A percentile compares a stretch with the other conserved stretches of the same genome.
Evolutionary conservation across 257 asterid species (phyloP).

Genomic region (Plantago major): DNA sequence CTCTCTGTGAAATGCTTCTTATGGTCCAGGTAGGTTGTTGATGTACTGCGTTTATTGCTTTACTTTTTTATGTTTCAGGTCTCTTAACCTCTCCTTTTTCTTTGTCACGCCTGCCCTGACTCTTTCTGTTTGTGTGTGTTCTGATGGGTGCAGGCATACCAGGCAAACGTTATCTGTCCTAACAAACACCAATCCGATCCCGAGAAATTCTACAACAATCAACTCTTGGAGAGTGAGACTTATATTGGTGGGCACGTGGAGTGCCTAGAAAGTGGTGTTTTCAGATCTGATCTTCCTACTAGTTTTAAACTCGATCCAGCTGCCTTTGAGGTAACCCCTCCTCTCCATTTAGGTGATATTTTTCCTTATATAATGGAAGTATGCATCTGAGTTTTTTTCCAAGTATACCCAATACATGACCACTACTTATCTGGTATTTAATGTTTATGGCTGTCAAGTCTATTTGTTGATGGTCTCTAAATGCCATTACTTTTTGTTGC

Average conservation of each 20-base stretch:
- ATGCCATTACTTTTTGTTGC: too few relatives aligned
- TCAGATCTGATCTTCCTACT: slow-evolving; percentile 95
- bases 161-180: slow-evolving; percentile 95
- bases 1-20: slow-evolving; percentile 98
- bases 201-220: slow-evolving; percentile 77
- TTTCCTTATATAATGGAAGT: too few relatives aligned
- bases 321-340: slow-evolving; percentile 65
- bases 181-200: slow-evolving; percentile 98
- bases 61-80: slow-evolving; percentile 10
- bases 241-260: slow-evolving; percentile 99
- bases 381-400: too few relatives aligned
- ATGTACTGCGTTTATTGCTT: background rate
- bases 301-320: slow-evolving; percentile 90
- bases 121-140: slow-evolving; percentile 23
- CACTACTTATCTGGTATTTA: too few relatives aligned
- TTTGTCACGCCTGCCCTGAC: slow-evolving; percentile 11
- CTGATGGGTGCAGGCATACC: slow-evolving; percentile 68
- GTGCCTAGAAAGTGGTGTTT: slow-evolving; percentile 99
- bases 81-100: slow-evolving; percentile 12
- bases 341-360: slow-evolving; percentile 10
- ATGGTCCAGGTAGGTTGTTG: slow-evolving; percentile 78
- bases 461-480: too few relatives aligned
- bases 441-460: too few relatives aligned
- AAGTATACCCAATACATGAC: too few relatives aligned
- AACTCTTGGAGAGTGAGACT: slow-evolving; percentile 94